These are phyloP conservation scores for Noccaea caerulescens DNA, from an alignment of 345 rosid species.

Conservation along the genomic window DNA sequence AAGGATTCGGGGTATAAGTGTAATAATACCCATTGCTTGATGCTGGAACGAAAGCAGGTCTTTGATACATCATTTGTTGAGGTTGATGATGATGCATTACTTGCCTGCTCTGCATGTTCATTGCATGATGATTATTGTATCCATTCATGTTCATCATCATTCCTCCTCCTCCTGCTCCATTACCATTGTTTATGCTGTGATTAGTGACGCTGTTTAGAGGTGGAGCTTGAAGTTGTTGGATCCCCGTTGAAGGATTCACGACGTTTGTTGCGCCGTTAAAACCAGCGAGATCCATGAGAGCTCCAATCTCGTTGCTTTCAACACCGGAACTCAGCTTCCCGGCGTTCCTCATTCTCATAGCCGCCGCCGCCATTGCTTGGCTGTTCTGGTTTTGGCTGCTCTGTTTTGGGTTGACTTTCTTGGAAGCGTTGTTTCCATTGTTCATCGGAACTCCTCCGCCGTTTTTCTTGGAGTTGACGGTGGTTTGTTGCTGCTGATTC, in stretches of 20 bases:
- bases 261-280: slow-evolving; percentile 40
- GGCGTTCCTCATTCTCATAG: slow-evolving; percentile 57
- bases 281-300: slow-evolving; percentile 62
- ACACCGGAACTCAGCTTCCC: slow-evolving; percentile 42
- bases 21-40: slow-evolving; percentile 66
- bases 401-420: slow-evolving; percentile 65
- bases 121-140: slow-evolving; percentile 34
- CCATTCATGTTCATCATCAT: slow-evolving; percentile 53
- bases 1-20: slow-evolving; percentile 48
- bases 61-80: slow-evolving; percentile 73
- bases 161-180: slow-evolving; percentile 5
- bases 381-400: slow-evolving; percentile 51
- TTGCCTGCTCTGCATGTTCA: slow-evolving; percentile 55
- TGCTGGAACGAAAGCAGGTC: slow-evolving; percentile 56
- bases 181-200: slow-evolving; percentile 46
- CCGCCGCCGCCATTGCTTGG: slow-evolving; percentile 46
- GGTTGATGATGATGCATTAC: slow-evolving; percentile 49
- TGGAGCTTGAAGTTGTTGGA: slow-evolving; percentile 49
- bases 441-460: slow-evolving; percentile 39
- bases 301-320: slow-evolving; percentile 49
- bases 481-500: slow-evolving; percentile 49
- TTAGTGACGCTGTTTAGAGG: slow-evolving; percentile 49
- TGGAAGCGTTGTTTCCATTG: slow-evolving; percentile 48
- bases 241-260: slow-evolving; percentile 39
- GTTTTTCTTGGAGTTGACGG: slow-evolving; percentile 54